Conservation (phyloP, 2,329 filamentous ascomycete species). For the Xylaria sp. region DNA sequence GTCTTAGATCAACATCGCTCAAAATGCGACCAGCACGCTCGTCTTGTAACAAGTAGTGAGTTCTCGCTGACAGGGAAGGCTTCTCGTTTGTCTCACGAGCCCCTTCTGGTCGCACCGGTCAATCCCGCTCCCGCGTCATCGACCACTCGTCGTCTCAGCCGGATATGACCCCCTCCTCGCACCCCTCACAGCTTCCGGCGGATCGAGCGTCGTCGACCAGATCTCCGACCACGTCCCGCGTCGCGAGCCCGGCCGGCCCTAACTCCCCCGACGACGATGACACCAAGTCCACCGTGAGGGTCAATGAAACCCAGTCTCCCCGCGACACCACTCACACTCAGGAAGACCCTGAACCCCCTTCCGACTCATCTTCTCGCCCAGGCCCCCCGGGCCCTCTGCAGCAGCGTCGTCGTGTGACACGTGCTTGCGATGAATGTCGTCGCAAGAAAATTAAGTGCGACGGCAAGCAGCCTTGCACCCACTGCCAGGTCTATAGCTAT, state of each 20-base stretch:
- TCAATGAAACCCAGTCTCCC: slow-evolving; percentile 48
- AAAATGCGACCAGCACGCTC: slow-evolving; percentile 36
- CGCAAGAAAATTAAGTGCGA: slow-evolving; percentile 91
- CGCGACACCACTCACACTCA: slow-evolving; percentile 52
- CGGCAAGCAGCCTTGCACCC: slow-evolving; percentile 88
- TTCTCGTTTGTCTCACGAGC: slow-evolving; percentile 22
- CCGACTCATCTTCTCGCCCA: slow-evolving; percentile 47
- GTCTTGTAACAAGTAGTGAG: slow-evolving; percentile 31
- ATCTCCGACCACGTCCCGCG: slow-evolving; percentile 41
- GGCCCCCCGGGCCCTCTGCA: slow-evolving; percentile 69
- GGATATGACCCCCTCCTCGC: slow-evolving; percentile 48
- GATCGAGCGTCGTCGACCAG: slow-evolving; percentile 43
- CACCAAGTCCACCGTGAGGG: slow-evolving; percentile 48
- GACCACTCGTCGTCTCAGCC: slow-evolving; percentile 30
- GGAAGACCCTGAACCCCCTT: slow-evolving; percentile 38
- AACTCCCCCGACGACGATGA: slow-evolving; percentile 54
- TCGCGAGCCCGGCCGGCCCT: slow-evolving; percentile 51
- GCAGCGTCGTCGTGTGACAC: slow-evolving; percentile 80
- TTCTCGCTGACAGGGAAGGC: slow-evolving; percentile 27
- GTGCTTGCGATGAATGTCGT: slow-evolving; percentile 79
- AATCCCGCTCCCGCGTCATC: slow-evolving; percentile 8
- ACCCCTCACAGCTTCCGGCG: slow-evolving; percentile 45
- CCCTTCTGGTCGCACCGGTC: slow-evolving; percentile 22
- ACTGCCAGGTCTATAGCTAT: slow-evolving; percentile 98
- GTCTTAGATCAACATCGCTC: slow-evolving; percentile 1